phyloP scores from a whole-genome alignment of 2,329 filamentous ascomycete genomes.

The Cladosporium cucumerinum region DNA sequence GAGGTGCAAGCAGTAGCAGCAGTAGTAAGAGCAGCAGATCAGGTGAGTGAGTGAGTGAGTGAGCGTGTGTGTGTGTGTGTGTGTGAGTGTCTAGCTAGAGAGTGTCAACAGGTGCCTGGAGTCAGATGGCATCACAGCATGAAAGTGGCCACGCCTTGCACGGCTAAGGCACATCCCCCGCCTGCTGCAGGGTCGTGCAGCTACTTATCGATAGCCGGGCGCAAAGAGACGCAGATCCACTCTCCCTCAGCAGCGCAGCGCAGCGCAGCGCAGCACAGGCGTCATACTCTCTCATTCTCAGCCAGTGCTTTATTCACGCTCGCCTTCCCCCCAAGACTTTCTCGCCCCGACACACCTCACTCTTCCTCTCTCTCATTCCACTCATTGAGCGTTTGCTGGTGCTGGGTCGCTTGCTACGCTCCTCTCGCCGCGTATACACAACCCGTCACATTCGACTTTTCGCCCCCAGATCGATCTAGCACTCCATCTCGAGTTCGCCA shows the following conservation, averaged over 20 bases:
- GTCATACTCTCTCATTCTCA: constrained; percentile 10
- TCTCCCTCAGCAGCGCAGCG: too few species aligned
- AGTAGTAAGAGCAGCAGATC: too few species aligned
- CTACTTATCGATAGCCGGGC: background rate
- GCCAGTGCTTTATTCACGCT: background rate
- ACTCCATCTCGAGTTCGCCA: constrained; percentile 28
- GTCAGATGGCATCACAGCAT: constrained; percentile 4
- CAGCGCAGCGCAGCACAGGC: too few species aligned
- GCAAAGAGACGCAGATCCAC: background rate
- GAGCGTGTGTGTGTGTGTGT: too few species aligned
- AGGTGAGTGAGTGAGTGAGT: too few species aligned
- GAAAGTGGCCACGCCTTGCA: too few species aligned
- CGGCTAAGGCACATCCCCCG: constrained; percentile 20
- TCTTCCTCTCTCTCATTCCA: background rate
- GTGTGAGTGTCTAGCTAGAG: too few species aligned
- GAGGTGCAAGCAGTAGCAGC: background rate
- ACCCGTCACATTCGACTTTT: background rate
- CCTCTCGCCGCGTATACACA: background rate
- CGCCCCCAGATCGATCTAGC: background rate
- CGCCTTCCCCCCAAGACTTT: background rate
- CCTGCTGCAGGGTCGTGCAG: constrained; percentile 5
- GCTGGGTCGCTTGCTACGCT: background rate
- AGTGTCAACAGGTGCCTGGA: background rate
- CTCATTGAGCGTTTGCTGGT: background rate
- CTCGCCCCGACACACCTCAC: background rate